Evolutionary conservation across 2,329 filamentous ascomycete genomes (phyloP).

Genomic region (Nemania sp.): DNA sequence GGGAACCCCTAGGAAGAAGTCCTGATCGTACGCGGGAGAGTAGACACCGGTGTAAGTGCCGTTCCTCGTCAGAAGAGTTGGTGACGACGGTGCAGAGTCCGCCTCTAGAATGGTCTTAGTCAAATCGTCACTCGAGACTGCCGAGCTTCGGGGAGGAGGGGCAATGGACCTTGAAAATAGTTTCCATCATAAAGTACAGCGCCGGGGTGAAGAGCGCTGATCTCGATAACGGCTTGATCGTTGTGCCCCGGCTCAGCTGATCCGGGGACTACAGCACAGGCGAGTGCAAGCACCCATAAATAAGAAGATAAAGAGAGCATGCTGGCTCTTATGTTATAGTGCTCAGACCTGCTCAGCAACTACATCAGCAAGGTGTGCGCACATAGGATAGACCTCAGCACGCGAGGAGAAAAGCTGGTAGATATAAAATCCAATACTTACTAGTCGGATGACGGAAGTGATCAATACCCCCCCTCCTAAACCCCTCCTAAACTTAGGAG

Average conservation of each 20-base stretch:
- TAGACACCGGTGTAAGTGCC: conserved; percentile 5
- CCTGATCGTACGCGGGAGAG: conserved; percentile 8
- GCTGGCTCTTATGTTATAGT: not conserved
- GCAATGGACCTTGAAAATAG: not conserved
- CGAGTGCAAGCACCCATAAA: not conserved
- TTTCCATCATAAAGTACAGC: not conserved
- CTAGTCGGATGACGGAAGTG: no score
- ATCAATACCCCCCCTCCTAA: no score
- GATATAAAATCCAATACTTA: not conserved
- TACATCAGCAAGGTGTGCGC: not conserved
- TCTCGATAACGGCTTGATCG: not conserved
- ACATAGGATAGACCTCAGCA: not conserved
- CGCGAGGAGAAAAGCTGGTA: not conserved
- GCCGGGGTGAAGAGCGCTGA: not conserved
- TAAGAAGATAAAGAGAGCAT: not conserved
- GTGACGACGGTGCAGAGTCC: not conserved
- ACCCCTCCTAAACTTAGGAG: no score
- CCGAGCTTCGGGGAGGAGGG: not conserved
- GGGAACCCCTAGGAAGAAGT: conserved; percentile 9
- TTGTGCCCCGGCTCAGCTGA: not conserved
- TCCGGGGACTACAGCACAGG: not conserved
- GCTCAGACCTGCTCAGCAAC: not conserved
- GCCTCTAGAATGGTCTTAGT: not conserved
- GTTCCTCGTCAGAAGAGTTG: conserved; percentile 3
- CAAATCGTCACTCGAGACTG: not conserved